Evolutionary conservation across 2,329 filamentous ascomycete genomes (phyloP), one percentile per base, ranked within the genome.

Genomic region (Botryosphaeria agaves): DNA sequence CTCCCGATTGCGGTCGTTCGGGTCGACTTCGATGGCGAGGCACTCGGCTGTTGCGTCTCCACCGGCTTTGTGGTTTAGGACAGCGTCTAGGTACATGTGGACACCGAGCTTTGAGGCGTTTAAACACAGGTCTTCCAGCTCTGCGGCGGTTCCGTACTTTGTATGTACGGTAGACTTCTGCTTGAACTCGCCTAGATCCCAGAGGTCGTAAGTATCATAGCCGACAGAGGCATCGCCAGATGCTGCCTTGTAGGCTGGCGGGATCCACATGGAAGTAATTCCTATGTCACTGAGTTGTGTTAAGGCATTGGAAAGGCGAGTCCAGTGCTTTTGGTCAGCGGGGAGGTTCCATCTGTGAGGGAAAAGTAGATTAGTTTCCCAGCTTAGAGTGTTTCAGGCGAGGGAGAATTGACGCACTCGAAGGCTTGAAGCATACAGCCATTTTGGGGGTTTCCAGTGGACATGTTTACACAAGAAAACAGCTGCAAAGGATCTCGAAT

Each of bases 141-240:
- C 72, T 26, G 67, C 61, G 41, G 69, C 71, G 2, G 58, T 55
- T 2, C 76, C 76, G 75, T 75, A 83, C 58, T 80, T 81, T 1
- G 76, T 81, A 3, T 56, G 53, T 4, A 52, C 53, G 0, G 57
- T 47, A 12, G 71, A 72, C 45, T 81, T 81, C 43, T 80, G 74
- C 25, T 79, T 67, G 40, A 81, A 82, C 44, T 82, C 76, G 18
- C 76, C 76, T 9, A 82, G 51, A 44, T 81, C 76, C 43, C 79
- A 81, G 23, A 61, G 49, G 32, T 64, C 59, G 42, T 62, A 64
- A 36, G 72, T 61, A 45, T 76, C 72, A 39, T 77, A 76, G 4
- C 76, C 76, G 41, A 78, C 79, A 14, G 72, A n/a, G n/a, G n/a
- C 69, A 17, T 62, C 50, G 1, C 64, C 61, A 18, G 61, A 62